phyloP scores from a whole-genome alignment of 2,329 filamentous ascomycete genomes.

The Tolypocladium inflatum region DNA sequence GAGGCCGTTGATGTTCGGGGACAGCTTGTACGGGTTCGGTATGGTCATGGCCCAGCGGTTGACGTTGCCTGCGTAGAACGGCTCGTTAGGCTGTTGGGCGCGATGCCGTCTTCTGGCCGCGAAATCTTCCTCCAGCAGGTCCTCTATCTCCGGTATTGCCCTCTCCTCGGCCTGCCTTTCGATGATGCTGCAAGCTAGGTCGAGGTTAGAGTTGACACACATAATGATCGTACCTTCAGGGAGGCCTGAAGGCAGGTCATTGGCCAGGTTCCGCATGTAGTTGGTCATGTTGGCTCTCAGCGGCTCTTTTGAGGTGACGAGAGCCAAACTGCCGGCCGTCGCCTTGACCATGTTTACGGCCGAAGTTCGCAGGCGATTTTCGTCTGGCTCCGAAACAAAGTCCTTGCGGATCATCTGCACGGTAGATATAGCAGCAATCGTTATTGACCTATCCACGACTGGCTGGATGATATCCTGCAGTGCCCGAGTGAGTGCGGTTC shows the following conservation, averaged over 20 bases:
- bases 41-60: conserved; percentile 92
- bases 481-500: conserved; percentile 76
- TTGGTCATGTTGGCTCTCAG: conserved; percentile 95
- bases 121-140: conserved; percentile 76
- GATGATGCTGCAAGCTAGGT: conserved; percentile 85
- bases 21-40: conserved; percentile 84
- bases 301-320: conserved; percentile 98
- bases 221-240: conserved; percentile 94
- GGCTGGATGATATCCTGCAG: conserved; percentile 95
- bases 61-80: conserved; percentile 72
- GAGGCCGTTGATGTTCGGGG: conserved; percentile 57
- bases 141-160: conserved; percentile 88
- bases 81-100: conserved; percentile 65
- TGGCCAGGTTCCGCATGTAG: conserved; percentile 69
- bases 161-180: conserved; percentile 93
- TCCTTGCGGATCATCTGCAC: conserved; percentile 94
- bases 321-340: conserved; percentile 82
- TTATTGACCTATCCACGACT: conserved; percentile 94
- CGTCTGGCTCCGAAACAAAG: conserved; percentile 86
- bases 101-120: conserved; percentile 70
- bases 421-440: conserved; percentile 94
- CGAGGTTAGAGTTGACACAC: conserved; percentile 97
- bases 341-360: conserved; percentile 93
- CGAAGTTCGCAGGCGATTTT: conserved; percentile 74
- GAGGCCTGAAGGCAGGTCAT: conserved; percentile 66